Evolutionary conservation across 139 green algal genomes (phyloP), one percentile per base, ranked within the genome.

Genomic region (Tetradesmus obliquus): DNA sequence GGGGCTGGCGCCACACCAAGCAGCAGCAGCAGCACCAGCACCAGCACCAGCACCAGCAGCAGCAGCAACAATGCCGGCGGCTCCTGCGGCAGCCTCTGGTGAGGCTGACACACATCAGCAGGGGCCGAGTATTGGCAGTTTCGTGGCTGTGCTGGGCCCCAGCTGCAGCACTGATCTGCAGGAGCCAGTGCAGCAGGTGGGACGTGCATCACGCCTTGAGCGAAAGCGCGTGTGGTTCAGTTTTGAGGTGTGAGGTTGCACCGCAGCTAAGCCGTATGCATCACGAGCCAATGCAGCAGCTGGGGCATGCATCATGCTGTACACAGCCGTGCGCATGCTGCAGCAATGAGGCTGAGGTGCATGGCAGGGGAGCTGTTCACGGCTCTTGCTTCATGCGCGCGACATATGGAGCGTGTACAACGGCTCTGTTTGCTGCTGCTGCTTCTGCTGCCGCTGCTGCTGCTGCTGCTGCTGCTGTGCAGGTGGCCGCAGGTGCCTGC

Each of bases 401-500:
- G 32, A 45, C 32, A 0, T 71, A 71, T 15, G 60, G 60, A 22
- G 10, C 19, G 60, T 71, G 60, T 13, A 13, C 60, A 71, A 3
- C 60, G 32, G 32, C 60, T 71, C 60, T 71, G 60, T 15, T 71
- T 19, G 60, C 19, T 3, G 2, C 2, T 71, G 60, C 60, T 66
- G 57, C 57, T 9, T 0, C 57, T 66, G 57, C 57, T 66, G 57
- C 57, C 0, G 57, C 57, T 45, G 32, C 32, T 45, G 32, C 32
- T 45, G 32, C 32, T 45, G 32, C 32, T 45, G 74, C 13, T 22
- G 69, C 12, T 19, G 20, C 4, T 82, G 74, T 82, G 13, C 86
- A 90, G 86, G 71, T 90, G 19, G 86, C 86, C 8, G 86, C 86
- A 3, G 86, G 86, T 6, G 53, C 71, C 7, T 90, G 86, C 15